Evolutionary conservation across 441 rosid genomes (phyloP), one percentile per base, ranked within the genome.

Genomic region (Aquilaria agallochum): DNA sequence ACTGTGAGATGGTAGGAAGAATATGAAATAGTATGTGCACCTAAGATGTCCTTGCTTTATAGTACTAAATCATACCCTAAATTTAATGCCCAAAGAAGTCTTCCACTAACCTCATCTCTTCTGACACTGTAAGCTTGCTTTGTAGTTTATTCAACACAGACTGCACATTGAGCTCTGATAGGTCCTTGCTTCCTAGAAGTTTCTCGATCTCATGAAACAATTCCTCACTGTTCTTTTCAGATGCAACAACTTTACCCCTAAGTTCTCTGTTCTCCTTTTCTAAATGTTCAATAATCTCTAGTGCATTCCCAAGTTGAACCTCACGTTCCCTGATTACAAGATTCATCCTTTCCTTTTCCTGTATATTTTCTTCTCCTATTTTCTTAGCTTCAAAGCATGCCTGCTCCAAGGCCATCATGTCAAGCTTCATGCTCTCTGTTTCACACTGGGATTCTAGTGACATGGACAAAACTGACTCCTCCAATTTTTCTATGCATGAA

Each of bases 341-440:
- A 64, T 51, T 74, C 73, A 77, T 50, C 65, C 50, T 66, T 62
- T 47, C 75, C 45, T 80, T 86, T 74, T 71, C 90, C 51, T 40
- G 72, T 58, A 62, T 13, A 20, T 68, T 62, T 64, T 83, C 90
- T 65, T 86, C 83, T 70, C 65, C 80, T 53, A 68, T 42, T 72
- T 80, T 78, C 67, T 62, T 79, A 60, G 80, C 72, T 80, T 80
- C 76, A 69, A 67, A 62, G 63, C 55, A 77, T 53, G 65, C 72
- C 73, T 86, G 87, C 76, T 85, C 90, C 78, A 81, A 68, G 53
- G 83, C 66, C 68, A 70, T 76, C 58, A 80, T 70, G 56, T 90
- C 96, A 49, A 92, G 86, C 78, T 78, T 92, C 85, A 90, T 75
- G 69, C 89, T 85, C 75, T 86, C 96, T 68, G 85, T 82, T 77